A percentile compares a stretch with the other conserved stretches of the same genome.
phyloP scores from a whole-genome alignment of 176 grass and related monocot genomes.

The Eragrostis nindensis region DNA sequence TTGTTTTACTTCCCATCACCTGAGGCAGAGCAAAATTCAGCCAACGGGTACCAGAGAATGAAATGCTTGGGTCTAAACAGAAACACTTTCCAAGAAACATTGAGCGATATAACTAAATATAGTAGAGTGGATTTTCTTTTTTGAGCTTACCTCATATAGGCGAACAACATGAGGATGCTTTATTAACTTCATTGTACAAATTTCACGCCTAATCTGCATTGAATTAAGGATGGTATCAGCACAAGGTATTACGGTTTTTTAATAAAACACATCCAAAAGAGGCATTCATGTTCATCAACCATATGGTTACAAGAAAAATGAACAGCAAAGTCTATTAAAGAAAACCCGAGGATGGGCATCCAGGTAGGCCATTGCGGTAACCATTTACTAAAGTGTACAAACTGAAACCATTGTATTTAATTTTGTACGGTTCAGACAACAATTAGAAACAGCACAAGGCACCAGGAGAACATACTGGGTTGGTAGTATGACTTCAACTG shows the following conservation, averaged over 20 bases:
- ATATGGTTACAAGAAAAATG: slow-evolving; percentile 1
- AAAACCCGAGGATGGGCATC: background rate
- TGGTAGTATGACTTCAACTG: slow-evolving; percentile 47
- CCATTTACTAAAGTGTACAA: slow-evolving; percentile 21
- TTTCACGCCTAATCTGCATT: slow-evolving; percentile 95
- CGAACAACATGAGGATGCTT: slow-evolving; percentile 96
- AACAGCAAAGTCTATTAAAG: slow-evolving; percentile 18
- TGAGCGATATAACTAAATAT: slow-evolving; percentile 28
- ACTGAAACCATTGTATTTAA: slow-evolving; percentile 14
- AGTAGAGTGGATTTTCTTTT: background rate
- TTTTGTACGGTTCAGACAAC: slow-evolving; percentile 37
- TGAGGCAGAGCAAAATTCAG: slow-evolving; percentile 43
- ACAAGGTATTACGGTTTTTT: slow-evolving; percentile 5
- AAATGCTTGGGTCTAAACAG: background rate
- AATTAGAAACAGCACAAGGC: slow-evolving; percentile 37
- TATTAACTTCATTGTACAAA: slow-evolving; percentile 97
- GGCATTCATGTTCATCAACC: background rate
- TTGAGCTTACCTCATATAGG: slow-evolving; percentile 75
- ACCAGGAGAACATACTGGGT: slow-evolving; percentile 42
- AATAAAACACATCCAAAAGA: background rate
- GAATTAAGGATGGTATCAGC: slow-evolving; percentile 37
- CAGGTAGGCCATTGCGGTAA: slow-evolving; percentile 1
- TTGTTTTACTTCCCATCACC: slow-evolving; percentile 99
- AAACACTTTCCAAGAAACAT: slow-evolving; percentile 17
- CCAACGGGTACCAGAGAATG: background rate